These are phyloP conservation scores for Backusella mclennaniae DNA, from an alignment of 192 early-diverging fungal genomes.

Conservation along the genomic window DNA sequence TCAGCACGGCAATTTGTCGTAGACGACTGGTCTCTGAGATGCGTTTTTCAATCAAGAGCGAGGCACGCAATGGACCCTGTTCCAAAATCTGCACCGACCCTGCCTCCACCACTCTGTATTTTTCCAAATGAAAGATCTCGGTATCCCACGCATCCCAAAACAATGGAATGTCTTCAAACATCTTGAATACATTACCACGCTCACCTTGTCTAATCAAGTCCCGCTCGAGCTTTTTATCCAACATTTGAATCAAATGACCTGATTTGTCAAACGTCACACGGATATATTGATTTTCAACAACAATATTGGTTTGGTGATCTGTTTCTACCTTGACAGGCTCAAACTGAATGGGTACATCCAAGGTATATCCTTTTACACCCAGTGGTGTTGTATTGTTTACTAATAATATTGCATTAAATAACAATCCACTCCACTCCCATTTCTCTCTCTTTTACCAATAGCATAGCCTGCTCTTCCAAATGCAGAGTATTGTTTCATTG, in stretches of 20 bases:
- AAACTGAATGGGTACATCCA: conserved; percentile 7
- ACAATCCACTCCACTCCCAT: background rate
- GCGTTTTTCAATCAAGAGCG: conserved; percentile 63
- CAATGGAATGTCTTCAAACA: conserved; percentile 87
- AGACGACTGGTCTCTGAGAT: conserved; percentile 69
- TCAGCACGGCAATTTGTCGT: conserved; percentile 74
- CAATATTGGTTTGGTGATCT: conserved; percentile 38
- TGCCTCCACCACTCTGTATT: conserved; percentile 58
- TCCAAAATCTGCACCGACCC: conserved; percentile 65
- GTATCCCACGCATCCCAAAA: conserved; percentile 71
- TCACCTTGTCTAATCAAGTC: conserved; percentile 56
- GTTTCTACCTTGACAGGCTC: conserved; percentile 37
- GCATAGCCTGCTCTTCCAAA: conserved; percentile 41
- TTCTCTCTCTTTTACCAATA: conserved; percentile 32
- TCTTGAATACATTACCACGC: conserved; percentile 71
- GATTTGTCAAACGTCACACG: conserved; percentile 63
- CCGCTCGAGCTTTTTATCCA: conserved; percentile 56
- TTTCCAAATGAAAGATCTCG: conserved; percentile 94
- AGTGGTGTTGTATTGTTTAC: conserved; percentile 11
- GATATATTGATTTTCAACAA: conserved; percentile 80
- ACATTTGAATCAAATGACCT: conserved; percentile 72
- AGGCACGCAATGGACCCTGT: conserved; percentile 77
- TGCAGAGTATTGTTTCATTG: conserved; percentile 46
- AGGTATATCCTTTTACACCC: conserved; percentile 12
- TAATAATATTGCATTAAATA: background rate